A percentile compares a stretch with the other conserved stretches of the same genome.
phyloP scores from a whole-genome alignment of 768 basidiomycete genomes.

The Candolleomyces aberdarensis region DNA sequence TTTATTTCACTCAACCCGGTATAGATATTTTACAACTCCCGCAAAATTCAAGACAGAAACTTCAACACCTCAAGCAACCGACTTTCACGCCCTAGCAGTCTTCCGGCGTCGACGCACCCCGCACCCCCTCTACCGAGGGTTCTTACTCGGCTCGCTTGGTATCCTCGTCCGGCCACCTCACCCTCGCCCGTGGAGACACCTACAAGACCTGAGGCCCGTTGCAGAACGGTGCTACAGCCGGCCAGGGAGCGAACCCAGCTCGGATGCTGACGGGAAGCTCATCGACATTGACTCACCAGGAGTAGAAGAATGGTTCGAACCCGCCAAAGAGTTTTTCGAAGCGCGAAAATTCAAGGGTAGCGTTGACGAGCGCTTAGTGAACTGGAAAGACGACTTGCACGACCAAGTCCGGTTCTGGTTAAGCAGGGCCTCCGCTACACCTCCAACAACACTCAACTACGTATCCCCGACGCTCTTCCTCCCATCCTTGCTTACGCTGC shows the following conservation, averaged over 20 bases:
- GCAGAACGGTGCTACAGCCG: conserved; percentile 48
- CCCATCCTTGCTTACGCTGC: conserved; percentile 68
- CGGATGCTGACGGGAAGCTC: conserved; percentile 20
- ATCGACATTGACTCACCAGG: neutral
- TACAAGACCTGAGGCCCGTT: conserved; percentile 59
- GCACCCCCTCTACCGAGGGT: conserved; percentile 74
- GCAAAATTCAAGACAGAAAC: conserved; percentile 52
- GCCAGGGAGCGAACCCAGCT: conserved; percentile 42
- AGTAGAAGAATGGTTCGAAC: conserved; percentile 28
- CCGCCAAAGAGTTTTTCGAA: conserved; percentile 57
- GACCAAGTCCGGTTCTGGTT: conserved; percentile 33
- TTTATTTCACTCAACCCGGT: neutral
- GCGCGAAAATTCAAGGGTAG: neutral
- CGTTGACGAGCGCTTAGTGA: conserved; percentile 51
- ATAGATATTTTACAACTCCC: conserved; percentile 47
- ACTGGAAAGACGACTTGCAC: conserved; percentile 68
- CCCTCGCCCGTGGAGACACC: conserved; percentile 70
- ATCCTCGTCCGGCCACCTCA: conserved; percentile 55
- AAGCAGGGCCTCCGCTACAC: neutral
- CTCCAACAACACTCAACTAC: conserved; percentile 22
- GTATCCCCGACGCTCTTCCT: conserved; percentile 61
- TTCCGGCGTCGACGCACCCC: conserved; percentile 67
- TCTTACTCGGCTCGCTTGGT: conserved; percentile 75
- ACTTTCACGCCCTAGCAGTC: conserved; percentile 66
- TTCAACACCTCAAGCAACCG: neutral